Conservation (phyloP, 176 grass and related monocot species). For the Themeda triandra region DNA sequence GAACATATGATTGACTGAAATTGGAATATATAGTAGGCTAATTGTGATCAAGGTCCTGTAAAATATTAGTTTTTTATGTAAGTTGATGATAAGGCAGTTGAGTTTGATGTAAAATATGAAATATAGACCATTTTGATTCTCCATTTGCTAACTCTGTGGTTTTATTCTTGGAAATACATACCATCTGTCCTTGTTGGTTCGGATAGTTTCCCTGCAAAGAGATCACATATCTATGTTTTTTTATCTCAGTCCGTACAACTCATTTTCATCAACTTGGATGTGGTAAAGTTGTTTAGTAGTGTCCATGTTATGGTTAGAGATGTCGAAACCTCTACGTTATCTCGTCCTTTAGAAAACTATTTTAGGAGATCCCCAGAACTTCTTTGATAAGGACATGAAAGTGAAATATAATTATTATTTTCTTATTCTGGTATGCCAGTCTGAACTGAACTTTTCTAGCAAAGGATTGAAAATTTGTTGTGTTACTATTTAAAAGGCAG, state of each 20-base stretch:
- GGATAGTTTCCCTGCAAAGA: slow-evolving; percentile 41
- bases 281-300: slow-evolving; percentile 48
- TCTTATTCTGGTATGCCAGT: slow-evolving; percentile 34
- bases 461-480: slow-evolving; percentile 7
- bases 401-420: slow-evolving; percentile 44
- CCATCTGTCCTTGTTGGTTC: slow-evolving; percentile 38
- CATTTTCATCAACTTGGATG: slow-evolving; percentile 52
- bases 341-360: slow-evolving; percentile 38
- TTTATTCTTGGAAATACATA: slow-evolving; percentile 34
- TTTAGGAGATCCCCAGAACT: slow-evolving; percentile 33
- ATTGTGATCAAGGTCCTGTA: slow-evolving; percentile 27
- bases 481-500: slow-evolving; percentile 15
- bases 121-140: slow-evolving; percentile 24
- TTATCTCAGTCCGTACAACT: slow-evolving; percentile 34
- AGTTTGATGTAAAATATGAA: slow-evolving; percentile 34
- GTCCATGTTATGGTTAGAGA: slow-evolving; percentile 46
- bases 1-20: slow-evolving; percentile 24
- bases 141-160: not conserved
- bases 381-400: slow-evolving; percentile 57
- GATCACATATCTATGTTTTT: slow-evolving; percentile 11
- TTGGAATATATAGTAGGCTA: not conserved
- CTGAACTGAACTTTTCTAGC: slow-evolving; percentile 36
- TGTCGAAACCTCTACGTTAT: slow-evolving; percentile 35
- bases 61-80: slow-evolving; percentile 17
- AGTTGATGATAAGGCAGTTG: slow-evolving; percentile 26